A percentile compares a stretch with the other conserved stretches of the same genome.
Evolutionary conservation across 805 yeast species (phyloP).

Genomic region (Schizosaccharomyces cryophilus): DNA sequence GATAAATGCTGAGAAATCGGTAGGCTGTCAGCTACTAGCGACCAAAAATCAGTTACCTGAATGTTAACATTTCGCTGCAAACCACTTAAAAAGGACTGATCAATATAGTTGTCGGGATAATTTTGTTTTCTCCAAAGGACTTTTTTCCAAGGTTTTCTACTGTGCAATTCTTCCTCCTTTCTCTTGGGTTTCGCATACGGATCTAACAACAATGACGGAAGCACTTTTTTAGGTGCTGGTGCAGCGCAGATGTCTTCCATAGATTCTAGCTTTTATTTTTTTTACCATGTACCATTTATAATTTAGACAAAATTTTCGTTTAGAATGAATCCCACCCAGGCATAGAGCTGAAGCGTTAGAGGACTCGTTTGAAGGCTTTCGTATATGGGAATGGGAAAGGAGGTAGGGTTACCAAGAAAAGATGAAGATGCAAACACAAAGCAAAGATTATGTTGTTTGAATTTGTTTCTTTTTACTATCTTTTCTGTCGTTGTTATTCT

Average conservation of each 20-base stretch:
- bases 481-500: too few relatives aligned
- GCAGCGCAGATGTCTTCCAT: background rate
- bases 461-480: too few relatives aligned
- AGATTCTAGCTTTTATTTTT: background rate
- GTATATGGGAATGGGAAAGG: too few relatives aligned
- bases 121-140: constrained; percentile 65
- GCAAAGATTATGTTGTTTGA: too few relatives aligned
- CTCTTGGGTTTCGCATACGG: background rate
- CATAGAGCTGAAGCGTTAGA: too few relatives aligned
- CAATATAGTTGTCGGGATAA: constrained; percentile 81
- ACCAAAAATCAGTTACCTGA: constrained; percentile 34
- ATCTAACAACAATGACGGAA: background rate
- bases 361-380: too few relatives aligned
- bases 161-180: background rate
- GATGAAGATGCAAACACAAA: too few relatives aligned
- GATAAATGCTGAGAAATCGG: constrained; percentile 42
- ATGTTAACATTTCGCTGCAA: constrained; percentile 56
- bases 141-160: constrained; percentile 42
- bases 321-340: too few relatives aligned
- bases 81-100: constrained; percentile 55
- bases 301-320: background rate
- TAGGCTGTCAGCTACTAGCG: constrained; percentile 46
- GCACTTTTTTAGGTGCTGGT: background rate
- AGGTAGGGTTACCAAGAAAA: too few relatives aligned
- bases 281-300: background rate